A percentile compares a stretch with the other conserved stretches of the same genome.
Conservation (phyloP, 345 rosid genomes). For the Microthlaspi erraticum region DNA sequence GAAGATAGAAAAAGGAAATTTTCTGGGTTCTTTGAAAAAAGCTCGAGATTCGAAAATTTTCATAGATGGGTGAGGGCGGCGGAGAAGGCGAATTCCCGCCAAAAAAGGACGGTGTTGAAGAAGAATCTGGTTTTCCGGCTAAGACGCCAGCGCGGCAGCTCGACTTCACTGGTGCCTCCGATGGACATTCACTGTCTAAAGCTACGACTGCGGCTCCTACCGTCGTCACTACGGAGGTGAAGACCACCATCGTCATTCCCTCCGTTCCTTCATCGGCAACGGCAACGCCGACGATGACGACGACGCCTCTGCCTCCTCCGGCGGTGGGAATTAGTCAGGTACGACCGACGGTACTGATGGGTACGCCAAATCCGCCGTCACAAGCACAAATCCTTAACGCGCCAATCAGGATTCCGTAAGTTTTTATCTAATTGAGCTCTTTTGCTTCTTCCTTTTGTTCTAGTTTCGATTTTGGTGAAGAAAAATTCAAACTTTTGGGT, state of each 20-base stretch:
- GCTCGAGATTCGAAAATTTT: conserved; percentile 38
- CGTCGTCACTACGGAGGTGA: conserved; percentile 17
- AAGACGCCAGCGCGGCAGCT: conserved; percentile 93
- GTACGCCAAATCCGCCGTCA: conserved; percentile 40
- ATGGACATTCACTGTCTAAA: conserved; percentile 57
- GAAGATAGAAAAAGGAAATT: conserved; percentile 26
- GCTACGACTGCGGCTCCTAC: conserved; percentile 26
- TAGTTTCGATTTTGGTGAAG: neutral
- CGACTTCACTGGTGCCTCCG: conserved; percentile 71
- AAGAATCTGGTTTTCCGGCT: conserved; percentile 52
- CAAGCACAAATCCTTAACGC: conserved; percentile 48
- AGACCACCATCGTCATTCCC: conserved; percentile 13
- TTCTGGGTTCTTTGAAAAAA: conserved; percentile 25
- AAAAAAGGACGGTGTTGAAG: conserved; percentile 61
- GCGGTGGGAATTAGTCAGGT: conserved; percentile 33
- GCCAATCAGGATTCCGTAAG: conserved; percentile 65
- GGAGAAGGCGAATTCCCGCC: conserved; percentile 80
- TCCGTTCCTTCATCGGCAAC: conserved; percentile 33
- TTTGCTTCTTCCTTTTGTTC: neutral
- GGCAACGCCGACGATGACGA: neutral
- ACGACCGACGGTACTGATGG: conserved; percentile 43
- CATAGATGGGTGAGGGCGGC: conserved; percentile 66
- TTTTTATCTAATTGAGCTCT: conserved; percentile 17
- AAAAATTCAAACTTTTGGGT: conserved; percentile 25
- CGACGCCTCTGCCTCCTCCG: conserved; percentile 30